Percentiles rank a stretch among this genome's conserved stretches.
Conservation (phyloP, 1,139 yeast species). For the Saccharomyces hybrid region DNA sequence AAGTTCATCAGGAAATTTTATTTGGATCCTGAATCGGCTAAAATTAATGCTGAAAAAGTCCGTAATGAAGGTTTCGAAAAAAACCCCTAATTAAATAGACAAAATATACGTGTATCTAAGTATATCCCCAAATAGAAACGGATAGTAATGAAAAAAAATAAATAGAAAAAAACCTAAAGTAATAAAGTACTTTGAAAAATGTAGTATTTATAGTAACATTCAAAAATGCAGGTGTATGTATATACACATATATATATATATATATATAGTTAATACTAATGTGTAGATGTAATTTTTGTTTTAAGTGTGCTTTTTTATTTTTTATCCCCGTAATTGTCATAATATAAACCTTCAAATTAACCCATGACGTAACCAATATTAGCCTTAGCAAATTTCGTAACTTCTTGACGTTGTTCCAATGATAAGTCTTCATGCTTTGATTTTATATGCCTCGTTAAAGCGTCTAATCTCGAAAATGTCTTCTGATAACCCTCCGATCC, state of each 20-base stretch:
- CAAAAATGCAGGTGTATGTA: neutral
- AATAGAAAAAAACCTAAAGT: too few species aligned
- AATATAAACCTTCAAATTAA: slow-evolving; percentile 3
- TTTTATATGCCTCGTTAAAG: slow-evolving; percentile 84
- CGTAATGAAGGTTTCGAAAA: slow-evolving; percentile 48
- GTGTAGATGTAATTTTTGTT: neutral
- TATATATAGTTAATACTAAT: neutral
- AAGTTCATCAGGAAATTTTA: slow-evolving; percentile 43
- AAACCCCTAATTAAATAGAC: slow-evolving; percentile 13
- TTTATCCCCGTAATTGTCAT: neutral
- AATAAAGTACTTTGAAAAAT: neutral
- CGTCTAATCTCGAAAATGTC: slow-evolving; percentile 91
- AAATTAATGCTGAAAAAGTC: slow-evolving; percentile 56
- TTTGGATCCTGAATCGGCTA: slow-evolving; percentile 64
- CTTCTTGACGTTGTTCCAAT: slow-evolving; percentile 60
- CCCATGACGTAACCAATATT: slow-evolving; percentile 52
- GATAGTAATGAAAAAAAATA: neutral
- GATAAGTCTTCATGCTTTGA: slow-evolving; percentile 70
- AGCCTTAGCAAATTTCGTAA: slow-evolving; percentile 66
- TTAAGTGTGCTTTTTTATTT: neutral
- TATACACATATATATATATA: neutral
- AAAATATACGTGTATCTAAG: neutral
- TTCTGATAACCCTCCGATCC: slow-evolving; percentile 42
- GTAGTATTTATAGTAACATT: neutral
- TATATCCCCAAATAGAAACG: too few species aligned